phyloP scores from a whole-genome alignment of 495 filamentous ascomycete species.

The Echria macrotheca region DNA sequence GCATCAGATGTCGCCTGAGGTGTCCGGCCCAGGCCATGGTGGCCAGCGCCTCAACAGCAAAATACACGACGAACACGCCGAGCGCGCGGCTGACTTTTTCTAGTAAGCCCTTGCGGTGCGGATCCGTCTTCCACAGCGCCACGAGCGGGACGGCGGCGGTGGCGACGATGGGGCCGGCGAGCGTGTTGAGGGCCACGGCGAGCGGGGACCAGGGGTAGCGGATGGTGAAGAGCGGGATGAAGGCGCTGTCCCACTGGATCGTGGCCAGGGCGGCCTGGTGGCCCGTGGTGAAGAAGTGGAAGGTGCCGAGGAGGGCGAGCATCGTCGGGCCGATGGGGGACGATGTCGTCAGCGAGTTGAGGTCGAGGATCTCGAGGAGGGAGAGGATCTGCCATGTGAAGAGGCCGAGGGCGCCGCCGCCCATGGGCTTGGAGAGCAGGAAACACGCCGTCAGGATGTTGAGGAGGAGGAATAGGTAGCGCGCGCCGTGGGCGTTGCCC shows the following conservation, averaged over 20 bases:
- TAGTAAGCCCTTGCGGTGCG: conserved; percentile 54
- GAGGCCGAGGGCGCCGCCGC: conserved; percentile 72
- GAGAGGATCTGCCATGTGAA: conserved; percentile 80
- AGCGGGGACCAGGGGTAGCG: conserved; percentile 86
- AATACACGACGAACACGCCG: conserved; percentile 70
- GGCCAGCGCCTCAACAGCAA: conserved; percentile 71
- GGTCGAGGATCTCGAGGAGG: conserved; percentile 81
- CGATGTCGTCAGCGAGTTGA: conserved; percentile 57
- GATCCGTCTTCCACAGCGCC: conserved; percentile 76
- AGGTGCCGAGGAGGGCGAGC: conserved; percentile 78
- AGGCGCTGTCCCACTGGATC: conserved; percentile 97
- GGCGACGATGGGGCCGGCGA: conserved; percentile 81
- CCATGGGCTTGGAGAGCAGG: conserved; percentile 92
- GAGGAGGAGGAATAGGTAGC: conserved; percentile 78
- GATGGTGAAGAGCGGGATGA: conserved; percentile 78
- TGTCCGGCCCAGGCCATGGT: conserved; percentile 85
- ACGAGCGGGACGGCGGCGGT: conserved; percentile 72
- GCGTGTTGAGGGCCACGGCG: conserved; percentile 76
- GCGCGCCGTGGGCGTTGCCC: conserved; percentile 84
- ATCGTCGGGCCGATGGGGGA: conserved; percentile 82
- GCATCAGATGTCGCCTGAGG: conserved; percentile 87
- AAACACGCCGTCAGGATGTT: conserved; percentile 70
- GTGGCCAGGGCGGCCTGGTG: conserved; percentile 83
- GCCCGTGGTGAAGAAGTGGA: conserved; percentile 96
- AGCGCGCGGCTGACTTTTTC: conserved; percentile 63